These are phyloP conservation scores for Tetrahymena thermophila DNA, from an alignment of 73 alveolate species.

Conservation along the genomic window DNA sequence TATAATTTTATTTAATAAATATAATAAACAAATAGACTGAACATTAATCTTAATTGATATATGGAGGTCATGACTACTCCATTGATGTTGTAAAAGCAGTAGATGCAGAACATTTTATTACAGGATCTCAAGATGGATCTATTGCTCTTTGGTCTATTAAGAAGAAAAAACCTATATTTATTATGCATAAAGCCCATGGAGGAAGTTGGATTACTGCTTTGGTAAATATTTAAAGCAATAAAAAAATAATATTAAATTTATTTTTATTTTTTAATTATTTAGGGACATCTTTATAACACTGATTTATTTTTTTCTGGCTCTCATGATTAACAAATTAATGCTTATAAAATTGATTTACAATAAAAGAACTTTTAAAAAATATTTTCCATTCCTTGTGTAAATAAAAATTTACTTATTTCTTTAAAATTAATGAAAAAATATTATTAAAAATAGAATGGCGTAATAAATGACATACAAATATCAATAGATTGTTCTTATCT, in stretches of 20 bases:
- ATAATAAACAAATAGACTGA: background rate
- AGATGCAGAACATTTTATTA: conserved; percentile 10
- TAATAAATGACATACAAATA: conserved; percentile 18
- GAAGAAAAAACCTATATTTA: conserved; percentile 20
- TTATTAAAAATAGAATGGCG: conserved; percentile 1
- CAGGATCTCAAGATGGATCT: conserved; percentile 20
- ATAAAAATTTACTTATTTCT: background rate
- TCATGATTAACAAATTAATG: conserved; percentile 8
- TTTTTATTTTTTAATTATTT: background rate
- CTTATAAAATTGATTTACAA: background rate
- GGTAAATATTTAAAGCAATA: background rate
- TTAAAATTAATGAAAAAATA: background rate
- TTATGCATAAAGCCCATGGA: conserved; percentile 15
- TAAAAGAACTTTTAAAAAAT: background rate
- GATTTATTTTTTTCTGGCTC: conserved; percentile 37
- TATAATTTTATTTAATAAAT: background rate
- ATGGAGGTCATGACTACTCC: conserved; percentile 31
- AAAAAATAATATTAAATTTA: background rate
- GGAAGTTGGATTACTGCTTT: conserved; percentile 40
- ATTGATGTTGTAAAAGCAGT: conserved; percentile 33
- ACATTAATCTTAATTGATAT: conserved; percentile 15
- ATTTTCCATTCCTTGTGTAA: background rate
- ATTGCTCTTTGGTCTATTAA: conserved; percentile 20
- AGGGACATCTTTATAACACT: conserved; percentile 15
- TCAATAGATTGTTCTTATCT: background rate